These are phyloP conservation scores for Yarrowia porcina DNA, from an alignment of 805 yeast species.

Conservation along the genomic window DNA sequence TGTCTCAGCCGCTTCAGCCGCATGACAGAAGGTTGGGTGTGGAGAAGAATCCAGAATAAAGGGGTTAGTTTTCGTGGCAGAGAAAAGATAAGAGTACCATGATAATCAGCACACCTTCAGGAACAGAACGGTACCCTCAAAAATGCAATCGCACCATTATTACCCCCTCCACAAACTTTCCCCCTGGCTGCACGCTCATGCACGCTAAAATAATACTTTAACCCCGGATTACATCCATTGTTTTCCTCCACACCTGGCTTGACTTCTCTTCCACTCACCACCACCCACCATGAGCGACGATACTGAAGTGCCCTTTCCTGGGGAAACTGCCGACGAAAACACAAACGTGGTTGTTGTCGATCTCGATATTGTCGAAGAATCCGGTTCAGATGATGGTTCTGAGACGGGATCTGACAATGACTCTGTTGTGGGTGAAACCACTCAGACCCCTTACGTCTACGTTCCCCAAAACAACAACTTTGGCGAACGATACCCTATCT, in stretches of 20 bases:
- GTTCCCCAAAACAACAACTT: conserved; percentile 2
- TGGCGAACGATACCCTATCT: background rate
- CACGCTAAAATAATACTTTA: background rate
- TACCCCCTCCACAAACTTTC: too few relatives aligned
- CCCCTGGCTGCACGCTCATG: too few relatives aligned
- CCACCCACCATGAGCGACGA: background rate
- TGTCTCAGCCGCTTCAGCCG: conserved; percentile 3
- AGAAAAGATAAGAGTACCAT: background rate
- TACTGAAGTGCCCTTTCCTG: too few relatives aligned
- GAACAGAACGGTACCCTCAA: too few relatives aligned
- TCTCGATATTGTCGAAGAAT: background rate
- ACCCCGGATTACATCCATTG: background rate
- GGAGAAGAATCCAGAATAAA: too few relatives aligned
- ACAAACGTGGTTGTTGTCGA: background rate
- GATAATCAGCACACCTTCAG: too few relatives aligned
- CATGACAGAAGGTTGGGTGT: background rate
- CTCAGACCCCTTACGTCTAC: background rate
- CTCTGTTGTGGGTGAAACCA: background rate
- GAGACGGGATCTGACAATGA: background rate
- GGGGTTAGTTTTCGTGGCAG: too few relatives aligned
- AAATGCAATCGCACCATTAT: too few relatives aligned
- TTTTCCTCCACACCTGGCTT: too few relatives aligned
- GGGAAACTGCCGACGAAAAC: background rate
- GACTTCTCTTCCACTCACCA: background rate
- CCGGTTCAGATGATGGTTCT: background rate